phyloP scores from a whole-genome alignment of 148 eudicot genomes.

The Drosera capensis region DNA sequence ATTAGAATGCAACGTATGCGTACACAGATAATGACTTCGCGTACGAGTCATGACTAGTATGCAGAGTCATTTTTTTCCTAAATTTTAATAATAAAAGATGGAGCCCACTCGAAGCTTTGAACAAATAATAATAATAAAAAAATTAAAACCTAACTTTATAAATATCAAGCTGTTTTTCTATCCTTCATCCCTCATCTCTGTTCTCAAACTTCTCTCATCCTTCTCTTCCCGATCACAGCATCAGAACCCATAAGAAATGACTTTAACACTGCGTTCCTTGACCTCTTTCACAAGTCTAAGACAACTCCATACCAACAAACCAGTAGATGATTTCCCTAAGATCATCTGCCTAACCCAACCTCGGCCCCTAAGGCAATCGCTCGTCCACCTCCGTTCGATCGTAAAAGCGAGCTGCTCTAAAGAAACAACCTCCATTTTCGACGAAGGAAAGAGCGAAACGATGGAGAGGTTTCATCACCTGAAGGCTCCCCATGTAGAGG shows the following conservation, averaged over 20 bases:
- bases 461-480: conserved; percentile 34
- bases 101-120: no score
- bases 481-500: conserved; percentile 18
- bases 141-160: not conserved
- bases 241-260: conserved; percentile 40
- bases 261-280: conserved; percentile 65
- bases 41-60: no score
- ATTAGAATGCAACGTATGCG: no score
- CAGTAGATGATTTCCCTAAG: conserved; percentile 34
- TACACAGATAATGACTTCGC: no score
- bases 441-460: conserved; percentile 19
- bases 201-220: conserved; percentile 15
- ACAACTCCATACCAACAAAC: conserved; percentile 27
- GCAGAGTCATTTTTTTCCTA: no score
- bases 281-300: conserved; percentile 38
- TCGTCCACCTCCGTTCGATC: conserved; percentile 20
- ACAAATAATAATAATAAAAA: no score
- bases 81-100: no score
- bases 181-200: conserved; percentile 9
- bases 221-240: conserved; percentile 10
- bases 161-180: not conserved
- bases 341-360: conserved; percentile 38
- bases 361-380: conserved; percentile 16
- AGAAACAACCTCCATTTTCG: conserved; percentile 16
- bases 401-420: conserved; percentile 19